Conservation (phyloP, 768 basidiomycete species). For the Pleurotus tuber-regium region DNA sequence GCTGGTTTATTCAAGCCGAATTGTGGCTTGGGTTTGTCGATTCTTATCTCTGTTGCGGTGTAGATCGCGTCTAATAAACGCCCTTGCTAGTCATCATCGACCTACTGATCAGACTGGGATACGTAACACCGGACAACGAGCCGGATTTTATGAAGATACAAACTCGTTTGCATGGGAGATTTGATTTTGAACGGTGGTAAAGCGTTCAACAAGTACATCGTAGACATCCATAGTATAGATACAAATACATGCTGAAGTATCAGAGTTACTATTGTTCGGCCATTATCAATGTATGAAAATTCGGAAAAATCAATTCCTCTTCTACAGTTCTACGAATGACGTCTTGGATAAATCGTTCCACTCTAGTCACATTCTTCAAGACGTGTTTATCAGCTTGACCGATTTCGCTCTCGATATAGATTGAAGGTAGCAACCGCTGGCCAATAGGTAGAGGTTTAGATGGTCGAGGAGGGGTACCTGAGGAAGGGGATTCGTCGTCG, state of each 20-base stretch:
- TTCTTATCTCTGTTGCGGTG: background rate
- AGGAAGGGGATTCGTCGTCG: constrained; percentile 49
- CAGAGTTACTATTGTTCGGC: constrained; percentile 29
- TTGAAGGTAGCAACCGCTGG: constrained; percentile 78
- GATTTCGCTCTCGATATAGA: constrained; percentile 95
- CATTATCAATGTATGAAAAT: constrained; percentile 81
- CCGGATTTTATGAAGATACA: constrained; percentile 76
- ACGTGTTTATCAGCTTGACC: constrained; percentile 96
- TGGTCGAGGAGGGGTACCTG: constrained; percentile 36
- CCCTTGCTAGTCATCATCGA: constrained; percentile 75
- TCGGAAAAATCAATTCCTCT: constrained; percentile 95
- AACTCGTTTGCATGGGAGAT: constrained; percentile 70
- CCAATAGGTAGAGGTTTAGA: constrained; percentile 77
- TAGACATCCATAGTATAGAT: background rate
- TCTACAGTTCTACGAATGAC: constrained; percentile 93
- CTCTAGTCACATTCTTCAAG: constrained; percentile 90
- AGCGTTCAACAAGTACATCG: no score
- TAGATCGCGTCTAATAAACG: background rate
- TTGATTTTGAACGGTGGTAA: constrained; percentile 60
- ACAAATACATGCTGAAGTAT: background rate
- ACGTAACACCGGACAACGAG: constrained; percentile 87
- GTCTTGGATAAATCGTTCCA: constrained; percentile 94
- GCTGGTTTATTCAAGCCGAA: constrained; percentile 87
- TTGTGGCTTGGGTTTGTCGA: constrained; percentile 71
- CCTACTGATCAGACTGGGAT: constrained; percentile 83